Evolutionary conservation across 257 asterid species (phyloP), one percentile per base, ranked within the genome.

Genomic region (Plantago major): DNA sequence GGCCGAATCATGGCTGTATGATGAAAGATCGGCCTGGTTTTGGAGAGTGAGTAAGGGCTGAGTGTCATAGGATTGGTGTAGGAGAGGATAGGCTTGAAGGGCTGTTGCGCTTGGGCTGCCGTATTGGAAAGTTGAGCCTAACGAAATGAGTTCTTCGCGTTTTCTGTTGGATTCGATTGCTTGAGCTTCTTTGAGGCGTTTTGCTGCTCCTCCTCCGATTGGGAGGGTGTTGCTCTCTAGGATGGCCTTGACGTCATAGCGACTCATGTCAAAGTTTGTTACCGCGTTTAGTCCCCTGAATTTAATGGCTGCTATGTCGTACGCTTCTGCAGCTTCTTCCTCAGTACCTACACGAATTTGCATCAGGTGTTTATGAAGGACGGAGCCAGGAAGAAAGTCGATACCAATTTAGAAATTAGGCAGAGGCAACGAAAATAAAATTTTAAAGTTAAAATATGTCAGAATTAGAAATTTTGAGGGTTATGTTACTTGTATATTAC

Each of bases 321-420:
- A 90, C 6, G 98, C 98, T 64, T 90, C 98, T 2, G 98, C 98
- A 0, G 98, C 98, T 82, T 90, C 98, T 53, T 87, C 98, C 64
- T 88, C 96, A 0, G 95, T 91, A 72, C 92, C 96, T 90, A 70
- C 40, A 17, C 3, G 19, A 8, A 11, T 33, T 3, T 13, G 43
- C 17, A 16, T n/a, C 17, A 33, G 10, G 6, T 55, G 6, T 33
- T n/a, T 16, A 14, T 6, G 4, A 28, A 11, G 1, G 43, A 7
- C 40, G 0, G 8, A 33, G 6, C 40, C 40, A 33, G 8, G 40
- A 33, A 4, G 6, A 33, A 33, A 33, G 40, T 33, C 7, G 0
- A 33, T 33, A 7, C 40, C 8, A 33, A 33, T 33, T 33, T 4
- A 33, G 40, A 33, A 33, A 33, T 7, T 33, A 33, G 8, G 40